Conservation (phyloP, 495 filamentous ascomycete species). For the Aspergillus haitiensis region DNA sequence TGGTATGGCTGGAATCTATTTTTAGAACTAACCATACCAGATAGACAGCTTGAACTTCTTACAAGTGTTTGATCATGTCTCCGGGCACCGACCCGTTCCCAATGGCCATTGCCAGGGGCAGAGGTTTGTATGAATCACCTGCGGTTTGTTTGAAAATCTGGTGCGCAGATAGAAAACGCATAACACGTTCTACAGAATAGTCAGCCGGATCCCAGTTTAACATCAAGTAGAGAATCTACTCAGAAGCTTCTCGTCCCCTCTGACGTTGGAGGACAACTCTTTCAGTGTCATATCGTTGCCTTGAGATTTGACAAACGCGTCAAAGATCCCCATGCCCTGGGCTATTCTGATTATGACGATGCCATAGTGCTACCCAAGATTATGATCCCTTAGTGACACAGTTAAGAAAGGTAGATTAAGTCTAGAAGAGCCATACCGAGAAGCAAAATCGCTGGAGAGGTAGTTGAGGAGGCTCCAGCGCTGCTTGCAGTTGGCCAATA, state of each 20-base stretch:
- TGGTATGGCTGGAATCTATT: constrained; percentile 12
- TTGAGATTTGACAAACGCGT: constrained; percentile 17
- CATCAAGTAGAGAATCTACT: constrained; percentile 10
- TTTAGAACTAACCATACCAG: background rate
- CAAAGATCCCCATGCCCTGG: constrained; percentile 28
- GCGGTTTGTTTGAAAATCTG: constrained; percentile 16
- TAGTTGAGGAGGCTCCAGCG: constrained; percentile 14
- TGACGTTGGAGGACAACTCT: constrained; percentile 18
- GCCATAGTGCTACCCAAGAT: constrained; percentile 10
- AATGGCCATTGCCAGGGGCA: constrained; percentile 20
- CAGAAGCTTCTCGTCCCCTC: constrained; percentile 26
- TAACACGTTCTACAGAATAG: constrained; percentile 20
- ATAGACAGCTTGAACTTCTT: constrained; percentile 1
- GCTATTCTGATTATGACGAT: constrained; percentile 16
- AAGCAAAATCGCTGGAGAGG: constrained; percentile 9
- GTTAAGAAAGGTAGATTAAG: background rate
- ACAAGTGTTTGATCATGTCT: constrained; percentile 28
- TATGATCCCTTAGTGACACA: background rate
- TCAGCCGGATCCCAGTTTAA: constrained; percentile 1
- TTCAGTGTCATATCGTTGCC: constrained; percentile 16
- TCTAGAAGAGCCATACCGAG: constrained; percentile 1
- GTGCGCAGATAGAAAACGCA: constrained; percentile 20
- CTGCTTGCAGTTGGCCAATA: constrained; percentile 8
- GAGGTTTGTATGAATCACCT: constrained; percentile 15
- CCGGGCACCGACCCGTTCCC: constrained; percentile 1